phyloP scores from a whole-genome alignment of 2,329 filamentous ascomycete species.

The Aspergillus clavatus region DNA sequence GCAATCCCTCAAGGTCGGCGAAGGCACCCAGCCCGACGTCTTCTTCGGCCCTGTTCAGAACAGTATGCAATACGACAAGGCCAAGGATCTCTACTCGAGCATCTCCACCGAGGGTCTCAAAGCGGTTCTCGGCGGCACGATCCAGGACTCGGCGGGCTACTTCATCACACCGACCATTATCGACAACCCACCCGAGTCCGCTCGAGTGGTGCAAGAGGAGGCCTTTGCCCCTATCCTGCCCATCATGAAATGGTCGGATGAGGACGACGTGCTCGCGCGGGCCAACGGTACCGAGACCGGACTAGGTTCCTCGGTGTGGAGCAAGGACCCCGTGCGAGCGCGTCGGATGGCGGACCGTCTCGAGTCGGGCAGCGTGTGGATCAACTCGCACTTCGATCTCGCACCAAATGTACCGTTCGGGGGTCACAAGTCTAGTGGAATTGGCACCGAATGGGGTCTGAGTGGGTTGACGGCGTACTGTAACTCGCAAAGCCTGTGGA shows the following conservation, averaged over 20 bases:
- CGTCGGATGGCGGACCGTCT: slow-evolving; percentile 50
- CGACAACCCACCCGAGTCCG: slow-evolving; percentile 52
- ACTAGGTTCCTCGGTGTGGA: slow-evolving; percentile 57
- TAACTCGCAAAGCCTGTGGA: slow-evolving; percentile 33
- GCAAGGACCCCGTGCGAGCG: slow-evolving; percentile 48
- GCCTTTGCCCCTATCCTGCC: slow-evolving; percentile 63
- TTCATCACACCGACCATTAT: slow-evolving; percentile 58
- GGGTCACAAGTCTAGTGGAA: slow-evolving; percentile 50
- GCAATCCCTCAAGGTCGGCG: slow-evolving; percentile 38
- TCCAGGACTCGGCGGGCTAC: slow-evolving; percentile 47
- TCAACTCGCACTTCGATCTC: slow-evolving; percentile 46
- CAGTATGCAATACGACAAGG: slow-evolving; percentile 59
- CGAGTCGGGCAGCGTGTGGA: slow-evolving; percentile 57
- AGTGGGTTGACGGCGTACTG: slow-evolving; percentile 39
- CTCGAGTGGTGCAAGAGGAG: slow-evolving; percentile 55
- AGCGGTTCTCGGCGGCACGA: slow-evolving; percentile 47
- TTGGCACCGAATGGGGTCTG: slow-evolving; percentile 47
- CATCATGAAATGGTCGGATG: slow-evolving; percentile 56
- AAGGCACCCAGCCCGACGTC: slow-evolving; percentile 39
- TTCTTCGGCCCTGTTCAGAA: slow-evolving; percentile 61
- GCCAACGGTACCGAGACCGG: slow-evolving; percentile 52
- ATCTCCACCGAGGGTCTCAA: slow-evolving; percentile 52
- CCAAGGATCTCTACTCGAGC: slow-evolving; percentile 53
- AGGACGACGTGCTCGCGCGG: slow-evolving; percentile 55
- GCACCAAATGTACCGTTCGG: slow-evolving; percentile 40